Percentiles rank a stretch among this genome's conserved stretches.
These are phyloP conservation scores for Ampelomyces quisqualis DNA, from an alignment of 2,329 filamentous ascomycete species.

Conservation along the genomic window DNA sequence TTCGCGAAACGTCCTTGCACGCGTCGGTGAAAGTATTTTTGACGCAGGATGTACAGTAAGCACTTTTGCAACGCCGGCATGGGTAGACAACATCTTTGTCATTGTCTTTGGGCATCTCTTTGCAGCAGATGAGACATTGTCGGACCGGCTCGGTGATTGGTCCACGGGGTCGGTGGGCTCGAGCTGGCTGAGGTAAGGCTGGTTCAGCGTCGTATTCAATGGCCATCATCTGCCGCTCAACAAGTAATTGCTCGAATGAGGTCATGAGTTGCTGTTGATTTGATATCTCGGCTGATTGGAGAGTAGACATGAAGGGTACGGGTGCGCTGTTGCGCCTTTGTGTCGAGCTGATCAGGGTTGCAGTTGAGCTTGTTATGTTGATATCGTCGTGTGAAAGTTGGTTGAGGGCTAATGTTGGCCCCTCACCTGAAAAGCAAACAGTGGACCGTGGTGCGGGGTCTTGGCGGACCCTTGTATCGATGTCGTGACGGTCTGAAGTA, in stretches of 20 bases:
- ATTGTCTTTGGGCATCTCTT: slow-evolving; percentile 12
- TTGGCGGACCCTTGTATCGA: slow-evolving; percentile 18
- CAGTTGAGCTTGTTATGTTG: slow-evolving; percentile 5
- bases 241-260: slow-evolving; percentile 8
- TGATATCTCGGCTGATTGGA: not conserved
- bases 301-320: not conserved
- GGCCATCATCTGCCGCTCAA: slow-evolving; percentile 9
- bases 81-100: slow-evolving; percentile 21
- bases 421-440: not conserved
- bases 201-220: slow-evolving; percentile 8
- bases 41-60: slow-evolving; percentile 44
- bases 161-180: not conserved
- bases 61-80: slow-evolving; percentile 33
- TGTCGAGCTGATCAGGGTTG: not conserved
- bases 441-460: slow-evolving; percentile 1
- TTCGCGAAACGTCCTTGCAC: slow-evolving; percentile 42
- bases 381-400: slow-evolving; percentile 13
- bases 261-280: not conserved
- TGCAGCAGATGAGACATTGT: slow-evolving; percentile 29
- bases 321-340: slow-evolving; percentile 21
- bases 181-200: not conserved
- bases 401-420: not conserved
- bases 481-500: slow-evolving; percentile 9
- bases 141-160: slow-evolving; percentile 3
- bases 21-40: slow-evolving; percentile 47